phyloP scores from a whole-genome alignment of 2,329 filamentous ascomycete genomes.

The Colletotrichum agaves region DNA sequence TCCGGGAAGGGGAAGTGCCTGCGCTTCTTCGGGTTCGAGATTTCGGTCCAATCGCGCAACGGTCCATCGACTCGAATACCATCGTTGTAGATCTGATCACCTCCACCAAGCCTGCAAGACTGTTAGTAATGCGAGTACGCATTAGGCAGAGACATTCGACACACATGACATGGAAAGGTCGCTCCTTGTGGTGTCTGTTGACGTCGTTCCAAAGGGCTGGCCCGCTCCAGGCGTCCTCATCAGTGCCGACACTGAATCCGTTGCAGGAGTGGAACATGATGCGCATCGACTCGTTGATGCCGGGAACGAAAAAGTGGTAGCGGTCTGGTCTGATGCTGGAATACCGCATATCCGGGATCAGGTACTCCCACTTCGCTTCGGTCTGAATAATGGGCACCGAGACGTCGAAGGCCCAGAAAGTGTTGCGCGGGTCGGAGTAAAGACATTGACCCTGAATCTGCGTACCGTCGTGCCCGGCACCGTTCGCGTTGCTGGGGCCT shows the following conservation, averaged over 20 bases:
- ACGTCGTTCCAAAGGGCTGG: conserved; percentile 97
- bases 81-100: conserved; percentile 98
- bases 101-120: conserved; percentile 79
- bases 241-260: conserved; percentile 89
- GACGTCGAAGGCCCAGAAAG: conserved; percentile 94
- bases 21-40: conserved; percentile 85
- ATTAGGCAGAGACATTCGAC: conserved; percentile 41
- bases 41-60: conserved; percentile 82
- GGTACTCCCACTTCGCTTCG: conserved; percentile 84
- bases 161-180: conserved; percentile 91
- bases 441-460: conserved; percentile 66
- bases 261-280: conserved; percentile 99
- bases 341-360: conserved; percentile 73
- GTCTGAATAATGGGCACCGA: conserved; percentile 76
- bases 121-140: conserved; percentile 37
- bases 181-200: conserved; percentile 78
- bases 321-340: conserved; percentile 64
- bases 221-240: conserved; percentile 87
- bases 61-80: conserved; percentile 87
- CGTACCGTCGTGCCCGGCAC: conserved; percentile 17
- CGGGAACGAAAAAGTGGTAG: conserved; percentile 88
- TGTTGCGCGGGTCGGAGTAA: conserved; percentile 74
- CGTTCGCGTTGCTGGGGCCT: conserved; percentile 43
- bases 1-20: conserved; percentile 81
- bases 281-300: conserved; percentile 87